These are phyloP conservation scores for Symbiodinium natans DNA, from an alignment of 73 alveolate genomes.

Conservation along the genomic window DNA sequence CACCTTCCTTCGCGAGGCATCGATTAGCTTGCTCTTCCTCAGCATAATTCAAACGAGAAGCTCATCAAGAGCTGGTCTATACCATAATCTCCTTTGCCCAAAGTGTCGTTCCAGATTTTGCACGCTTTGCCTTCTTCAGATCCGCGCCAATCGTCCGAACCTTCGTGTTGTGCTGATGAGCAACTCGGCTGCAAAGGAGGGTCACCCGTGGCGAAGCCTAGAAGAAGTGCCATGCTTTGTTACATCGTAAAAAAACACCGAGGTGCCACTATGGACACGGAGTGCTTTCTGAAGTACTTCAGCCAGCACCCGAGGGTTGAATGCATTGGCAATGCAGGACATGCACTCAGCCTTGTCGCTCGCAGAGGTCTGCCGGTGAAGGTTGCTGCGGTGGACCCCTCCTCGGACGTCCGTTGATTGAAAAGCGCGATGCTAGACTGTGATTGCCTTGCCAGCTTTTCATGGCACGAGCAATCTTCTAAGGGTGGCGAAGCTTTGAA, in stretches of 20 bases:
- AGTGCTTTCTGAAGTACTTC: constrained; percentile 97
- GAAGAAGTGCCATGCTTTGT: too few species aligned
- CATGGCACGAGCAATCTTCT: neutral
- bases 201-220: too few species aligned
- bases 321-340: neutral
- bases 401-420: too few species aligned
- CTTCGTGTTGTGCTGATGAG: constrained; percentile 98
- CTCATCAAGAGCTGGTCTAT: too few species aligned
- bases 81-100: too few species aligned
- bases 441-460: neutral
- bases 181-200: neutral
- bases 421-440: neutral
- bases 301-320: constrained; percentile 47
- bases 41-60: too few species aligned
- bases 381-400: neutral
- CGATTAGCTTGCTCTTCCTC: too few species aligned
- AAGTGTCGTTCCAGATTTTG: too few species aligned
- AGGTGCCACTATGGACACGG: constrained; percentile 97
- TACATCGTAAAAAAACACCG: neutral
- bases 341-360: neutral
- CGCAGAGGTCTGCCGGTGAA: constrained; percentile 44
- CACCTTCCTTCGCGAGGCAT: constrained; percentile 96
- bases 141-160: constrained; percentile 69
- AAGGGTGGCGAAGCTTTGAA: neutral
- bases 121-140: constrained; percentile 15